Percentiles rank a stretch among this genome's conserved stretches.
Evolutionary conservation across 176 grass and related monocot genomes (phyloP).

Genomic region (Oryza officinalis): DNA sequence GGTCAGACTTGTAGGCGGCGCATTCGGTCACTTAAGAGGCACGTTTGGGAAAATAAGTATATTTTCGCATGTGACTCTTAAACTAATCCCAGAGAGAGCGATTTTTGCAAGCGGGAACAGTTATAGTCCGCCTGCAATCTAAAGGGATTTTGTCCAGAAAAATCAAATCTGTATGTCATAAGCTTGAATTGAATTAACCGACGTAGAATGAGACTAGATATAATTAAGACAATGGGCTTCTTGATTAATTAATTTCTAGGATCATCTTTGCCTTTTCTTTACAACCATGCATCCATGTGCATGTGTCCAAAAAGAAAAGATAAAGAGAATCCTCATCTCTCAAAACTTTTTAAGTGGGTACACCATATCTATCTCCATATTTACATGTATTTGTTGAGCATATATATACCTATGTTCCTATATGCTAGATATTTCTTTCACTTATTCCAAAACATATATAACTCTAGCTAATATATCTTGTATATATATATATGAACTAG

Average conservation of each 20-base stretch:
- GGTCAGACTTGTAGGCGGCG: no score
- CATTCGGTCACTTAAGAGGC: no score
- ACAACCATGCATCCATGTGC: not conserved
- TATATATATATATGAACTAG: not conserved
- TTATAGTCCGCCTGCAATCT: no score
- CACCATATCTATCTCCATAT: slow-evolving; percentile 18
- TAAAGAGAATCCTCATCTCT: slow-evolving; percentile 47
- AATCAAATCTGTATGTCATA: no score
- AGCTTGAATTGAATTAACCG: not conserved
- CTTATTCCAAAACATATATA: slow-evolving; percentile 2
- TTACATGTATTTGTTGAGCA: not conserved
- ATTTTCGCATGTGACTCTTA: no score
- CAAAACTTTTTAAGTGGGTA: slow-evolving; percentile 20
- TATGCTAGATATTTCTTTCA: slow-evolving; percentile 9
- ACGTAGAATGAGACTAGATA: not conserved
- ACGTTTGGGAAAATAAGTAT: no score
- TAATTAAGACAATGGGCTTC: not conserved
- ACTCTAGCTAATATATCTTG: not conserved
- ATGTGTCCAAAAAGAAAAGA: slow-evolving; percentile 27
- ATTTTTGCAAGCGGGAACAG: no score
- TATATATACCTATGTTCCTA: not conserved
- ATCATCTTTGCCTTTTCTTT: slow-evolving; percentile 49
- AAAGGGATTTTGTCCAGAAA: no score
- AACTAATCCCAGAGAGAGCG: no score
- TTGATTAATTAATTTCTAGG: slow-evolving; percentile 39